Evolutionary conservation across 441 rosid genomes (phyloP).

Genomic region (Macaranga tanarius): DNA sequence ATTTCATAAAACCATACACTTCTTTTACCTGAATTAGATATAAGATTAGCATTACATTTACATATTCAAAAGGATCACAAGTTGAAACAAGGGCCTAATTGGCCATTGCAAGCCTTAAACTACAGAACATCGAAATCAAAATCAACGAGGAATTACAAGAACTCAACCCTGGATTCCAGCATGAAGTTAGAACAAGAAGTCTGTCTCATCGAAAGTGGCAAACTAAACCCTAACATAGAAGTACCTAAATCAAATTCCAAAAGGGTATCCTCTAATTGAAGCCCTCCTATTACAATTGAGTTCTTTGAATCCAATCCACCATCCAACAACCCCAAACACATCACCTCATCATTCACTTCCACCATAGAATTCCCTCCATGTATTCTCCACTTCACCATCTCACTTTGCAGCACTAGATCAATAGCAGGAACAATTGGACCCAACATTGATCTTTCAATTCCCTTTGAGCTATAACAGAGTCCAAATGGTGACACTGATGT

Average conservation of each 20-base stretch:
- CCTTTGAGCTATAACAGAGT: conserved; percentile 40
- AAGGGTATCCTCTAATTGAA: conserved; percentile 62
- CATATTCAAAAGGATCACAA: too few species aligned
- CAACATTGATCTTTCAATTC: neutral
- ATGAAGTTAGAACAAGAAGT: conserved; percentile 28
- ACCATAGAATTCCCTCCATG: conserved; percentile 62
- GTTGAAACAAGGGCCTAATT: too few species aligned
- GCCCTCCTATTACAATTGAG: conserved; percentile 56
- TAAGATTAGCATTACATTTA: too few species aligned
- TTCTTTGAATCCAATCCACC: conserved; percentile 44
- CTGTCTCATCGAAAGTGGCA: conserved; percentile 23
- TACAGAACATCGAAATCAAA: neutral
- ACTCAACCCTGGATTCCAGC: conserved; percentile 4
- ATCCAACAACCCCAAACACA: conserved; percentile 64
- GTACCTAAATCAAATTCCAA: conserved; percentile 62
- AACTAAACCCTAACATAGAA: conserved; percentile 58
- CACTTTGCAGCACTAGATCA: conserved; percentile 72
- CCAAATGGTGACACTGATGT: conserved; percentile 52
- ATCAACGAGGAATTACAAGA: neutral
- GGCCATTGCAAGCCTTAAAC: neutral
- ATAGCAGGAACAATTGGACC: conserved; percentile 44
- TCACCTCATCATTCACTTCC: conserved; percentile 39
- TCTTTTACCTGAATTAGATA: too few species aligned
- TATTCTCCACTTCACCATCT: conserved; percentile 81
- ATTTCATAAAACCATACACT: too few species aligned